Evolutionary conservation across 139 green algal species (phyloP).

Genomic region (Pseudopediastrum boryanum): DNA sequence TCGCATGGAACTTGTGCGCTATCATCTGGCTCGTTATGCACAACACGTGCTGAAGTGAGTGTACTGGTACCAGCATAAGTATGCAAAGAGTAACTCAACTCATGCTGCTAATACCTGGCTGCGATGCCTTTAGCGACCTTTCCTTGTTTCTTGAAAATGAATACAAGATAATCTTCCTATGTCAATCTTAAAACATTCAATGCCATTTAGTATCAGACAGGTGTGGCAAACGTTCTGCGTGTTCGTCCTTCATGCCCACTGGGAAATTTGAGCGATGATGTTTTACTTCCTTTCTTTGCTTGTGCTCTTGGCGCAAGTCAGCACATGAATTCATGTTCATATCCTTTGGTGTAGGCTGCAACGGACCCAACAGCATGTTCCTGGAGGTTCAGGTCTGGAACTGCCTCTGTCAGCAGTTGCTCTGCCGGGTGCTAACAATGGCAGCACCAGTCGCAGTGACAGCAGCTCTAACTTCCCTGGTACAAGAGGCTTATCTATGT

Average conservation of each 20-base stretch:
- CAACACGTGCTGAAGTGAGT: slow-evolving; percentile 43
- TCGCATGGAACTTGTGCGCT: slow-evolving; percentile 41
- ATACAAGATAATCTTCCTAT: not conserved
- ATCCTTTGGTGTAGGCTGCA: not conserved
- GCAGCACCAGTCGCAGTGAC: slow-evolving; percentile 8
- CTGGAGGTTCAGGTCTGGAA: not conserved
- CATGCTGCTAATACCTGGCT: not conserved
- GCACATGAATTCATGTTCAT: not conserved
- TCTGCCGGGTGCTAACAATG: not conserved
- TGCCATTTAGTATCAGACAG: not conserved
- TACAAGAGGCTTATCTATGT: not conserved
- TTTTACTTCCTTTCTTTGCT: not conserved
- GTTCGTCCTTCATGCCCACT: too few relatives aligned
- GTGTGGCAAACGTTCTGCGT: too few relatives aligned
- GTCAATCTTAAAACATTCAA: not conserved
- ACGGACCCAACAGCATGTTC: not conserved
- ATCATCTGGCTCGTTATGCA: slow-evolving; percentile 53
- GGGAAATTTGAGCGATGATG: too few relatives aligned
- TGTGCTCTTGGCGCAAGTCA: not conserved
- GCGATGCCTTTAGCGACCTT: too few relatives aligned
- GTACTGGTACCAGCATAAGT: slow-evolving; percentile 2
- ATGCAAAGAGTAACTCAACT: not conserved
- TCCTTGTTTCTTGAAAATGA: too few relatives aligned
- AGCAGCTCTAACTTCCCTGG: not conserved
- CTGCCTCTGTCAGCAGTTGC: not conserved